Evolutionary conservation across 176 grass and related monocot genomes (phyloP), one percentile per base, ranked within the genome.

Genomic region (Aegilops tauschii): DNA sequence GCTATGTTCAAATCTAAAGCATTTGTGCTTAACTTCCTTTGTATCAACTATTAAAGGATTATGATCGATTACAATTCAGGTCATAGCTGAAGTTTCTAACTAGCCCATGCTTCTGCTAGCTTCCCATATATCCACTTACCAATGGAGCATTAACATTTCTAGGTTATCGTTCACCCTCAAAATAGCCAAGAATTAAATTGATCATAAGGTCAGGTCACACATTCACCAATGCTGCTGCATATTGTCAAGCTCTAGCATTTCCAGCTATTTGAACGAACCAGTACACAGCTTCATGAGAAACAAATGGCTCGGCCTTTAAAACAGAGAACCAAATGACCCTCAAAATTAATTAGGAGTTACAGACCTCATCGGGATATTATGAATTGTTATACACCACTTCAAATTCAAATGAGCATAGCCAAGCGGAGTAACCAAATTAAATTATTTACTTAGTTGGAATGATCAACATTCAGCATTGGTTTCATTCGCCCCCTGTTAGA

Each of bases 401-500:
- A 35, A 64, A 42, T 29, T 25, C 35, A 42, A 8, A 42, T 29
- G 35, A 63, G 8, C 28, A 39, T 85, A 56, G 13, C 16, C 44
- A 68, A 56, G 21, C 2, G 1, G 45, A 59, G 5, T n/a, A 59
- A 58, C 29, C 79, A 36, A 21, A 66, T 23, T 3, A 30, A 7
- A 67, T 66, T 10, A 17, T 47, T 80, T 30, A 34, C 65, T 34
- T 81, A 67, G 39, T 68, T 5, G 23, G 42, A 42, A 73, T 56
- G 54, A 79, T 30, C 37, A 2, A 21, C 36, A 71, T 83, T 79
- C 39, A 14, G 30, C 37, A 64, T 84, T 79, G 5, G 59, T 80
- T 84, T 61, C 12, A 62, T 68, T 89, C 59, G 37, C 50, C 42
- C 85, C 40, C 29, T 12, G 11, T 28, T 80, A 89, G 64, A 65